phyloP scores from a whole-genome alignment of 1,284 basidiomycete species.

The Ustilago tritici region DNA sequence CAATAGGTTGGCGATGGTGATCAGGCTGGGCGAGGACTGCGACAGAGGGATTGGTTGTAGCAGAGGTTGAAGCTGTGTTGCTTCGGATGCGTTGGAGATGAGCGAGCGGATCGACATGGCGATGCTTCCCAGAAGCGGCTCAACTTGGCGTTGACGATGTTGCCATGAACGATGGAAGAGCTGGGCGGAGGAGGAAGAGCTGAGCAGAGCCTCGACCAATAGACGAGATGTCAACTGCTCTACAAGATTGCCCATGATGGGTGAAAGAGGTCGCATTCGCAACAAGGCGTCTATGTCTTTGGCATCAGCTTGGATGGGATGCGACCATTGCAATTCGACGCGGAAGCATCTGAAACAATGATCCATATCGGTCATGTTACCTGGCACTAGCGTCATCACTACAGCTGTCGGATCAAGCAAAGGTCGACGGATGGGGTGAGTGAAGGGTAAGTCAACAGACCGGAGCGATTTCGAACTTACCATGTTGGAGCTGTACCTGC shows the following conservation, averaged over 20 bases:
- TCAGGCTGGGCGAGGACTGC: conserved; percentile 9
- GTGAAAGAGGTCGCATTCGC: conserved; percentile 1
- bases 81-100: background rate
- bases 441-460: background rate
- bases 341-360: background rate
- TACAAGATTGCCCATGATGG: conserved; percentile 18
- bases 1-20: conserved; percentile 13
- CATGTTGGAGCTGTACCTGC: background rate
- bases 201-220: conserved; percentile 17
- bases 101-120: conserved; percentile 23
- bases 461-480: background rate
- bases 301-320: background rate
- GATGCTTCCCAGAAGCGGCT: conserved; percentile 23
- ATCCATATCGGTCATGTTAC: background rate
- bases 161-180: conserved; percentile 32
- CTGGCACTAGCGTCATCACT: conserved; percentile 11
- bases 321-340: conserved; percentile 23
- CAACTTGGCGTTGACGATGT: conserved; percentile 14
- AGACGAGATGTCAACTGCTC: conserved; percentile 25
- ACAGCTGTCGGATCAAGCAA: background rate
- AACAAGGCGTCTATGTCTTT: conserved; percentile 6
- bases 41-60: conserved; percentile 2
- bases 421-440: background rate
- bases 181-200: conserved; percentile 9
- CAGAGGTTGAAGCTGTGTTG: background rate